Evolutionary conservation across 2,329 filamentous ascomycete species (phyloP), one percentile per base, ranked within the genome.

Genomic region (Ascocoryne sarcoides): DNA sequence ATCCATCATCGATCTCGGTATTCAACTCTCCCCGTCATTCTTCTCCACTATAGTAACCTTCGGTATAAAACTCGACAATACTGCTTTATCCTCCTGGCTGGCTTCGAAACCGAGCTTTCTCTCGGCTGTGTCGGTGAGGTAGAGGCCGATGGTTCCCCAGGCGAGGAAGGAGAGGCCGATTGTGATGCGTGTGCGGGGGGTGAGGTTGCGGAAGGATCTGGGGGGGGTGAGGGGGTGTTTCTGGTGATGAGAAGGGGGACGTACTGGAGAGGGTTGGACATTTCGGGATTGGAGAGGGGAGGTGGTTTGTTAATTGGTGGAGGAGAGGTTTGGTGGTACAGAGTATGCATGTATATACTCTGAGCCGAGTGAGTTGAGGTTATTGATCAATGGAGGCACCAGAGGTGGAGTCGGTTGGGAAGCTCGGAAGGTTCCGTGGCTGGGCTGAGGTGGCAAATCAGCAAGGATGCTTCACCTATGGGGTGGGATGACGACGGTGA

Each of bases 91-190:
- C 55, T 82, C 69, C 46, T 85, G 78, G 1, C 78, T 82, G 1
- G 88, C 76, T 29, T 73, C 78, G 60, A 86, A 73, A 5, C 83
- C 84, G 45, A 89, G 72, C 31, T 72, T 77, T 57, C 83, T 73
- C 63, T 90, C 88, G 12, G 82, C 77, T 42, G 70, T 70, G 57
- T 90, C 83, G 4, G 82, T 78, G 14, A 84, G 57, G 57, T 82
- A 80, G n/a, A 92, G 70, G 12, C 86, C 89, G 30, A 77, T 65
- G 30, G 69, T 65, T 10, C 85, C 86, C 76, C 87, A 95, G 23
- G 75, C 75, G 56, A 95, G 76, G 50, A 94, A 64, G 52, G 79
- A 82, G 36, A 78, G 60, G 51, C 89, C 89, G 47, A 94, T 70
- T 35, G 80, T 64, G 31, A 85, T 64, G 42, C 84, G 82, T 17